Conservation (phyloP, 371 early-diverging fungal genomes). For the Antonospora locustae region DNA sequence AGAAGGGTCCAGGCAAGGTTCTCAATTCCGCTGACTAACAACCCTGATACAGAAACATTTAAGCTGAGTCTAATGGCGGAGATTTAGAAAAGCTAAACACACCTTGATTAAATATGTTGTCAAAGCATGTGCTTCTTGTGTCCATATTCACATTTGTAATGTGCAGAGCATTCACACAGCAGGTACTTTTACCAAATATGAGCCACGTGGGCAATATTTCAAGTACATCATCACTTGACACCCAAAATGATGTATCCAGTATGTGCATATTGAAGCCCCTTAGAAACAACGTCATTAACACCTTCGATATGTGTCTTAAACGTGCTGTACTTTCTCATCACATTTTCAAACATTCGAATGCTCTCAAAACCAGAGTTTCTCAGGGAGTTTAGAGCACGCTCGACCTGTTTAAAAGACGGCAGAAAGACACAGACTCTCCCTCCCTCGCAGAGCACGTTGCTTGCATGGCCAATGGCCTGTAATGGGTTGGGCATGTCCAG, state of each 20-base stretch:
- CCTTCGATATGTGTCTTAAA: not conserved
- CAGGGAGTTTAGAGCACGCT: slow-evolving; percentile 1
- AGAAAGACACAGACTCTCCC: slow-evolving; percentile 28
- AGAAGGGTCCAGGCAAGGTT: slow-evolving; percentile 17
- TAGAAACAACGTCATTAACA: not conserved
- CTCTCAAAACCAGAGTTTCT: not conserved
- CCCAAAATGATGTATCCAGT: slow-evolving; percentile 10
- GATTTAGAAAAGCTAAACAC: too few species aligned
- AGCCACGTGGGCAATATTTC: too few species aligned
- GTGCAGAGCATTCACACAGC: too few species aligned
- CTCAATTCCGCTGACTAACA: slow-evolving; percentile 6
- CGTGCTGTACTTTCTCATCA: not conserved
- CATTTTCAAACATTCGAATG: slow-evolving; percentile 10
- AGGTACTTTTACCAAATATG: too few species aligned
- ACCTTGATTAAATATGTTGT: too few species aligned
- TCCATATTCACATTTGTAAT: too few species aligned
- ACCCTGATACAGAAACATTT: too few species aligned
- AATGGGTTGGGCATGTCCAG: slow-evolving; percentile 37
- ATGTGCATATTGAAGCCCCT: not conserved
- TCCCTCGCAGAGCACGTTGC: not conserved
- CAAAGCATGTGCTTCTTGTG: too few species aligned
- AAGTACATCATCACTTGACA: not conserved
- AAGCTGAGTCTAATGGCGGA: too few species aligned
- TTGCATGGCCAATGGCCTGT: not conserved
- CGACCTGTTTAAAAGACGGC: slow-evolving; percentile 38